These are phyloP conservation scores for Skeletonema costatum DNA, from an alignment of 108 stramenopile genomes.

Conservation along the genomic window DNA sequence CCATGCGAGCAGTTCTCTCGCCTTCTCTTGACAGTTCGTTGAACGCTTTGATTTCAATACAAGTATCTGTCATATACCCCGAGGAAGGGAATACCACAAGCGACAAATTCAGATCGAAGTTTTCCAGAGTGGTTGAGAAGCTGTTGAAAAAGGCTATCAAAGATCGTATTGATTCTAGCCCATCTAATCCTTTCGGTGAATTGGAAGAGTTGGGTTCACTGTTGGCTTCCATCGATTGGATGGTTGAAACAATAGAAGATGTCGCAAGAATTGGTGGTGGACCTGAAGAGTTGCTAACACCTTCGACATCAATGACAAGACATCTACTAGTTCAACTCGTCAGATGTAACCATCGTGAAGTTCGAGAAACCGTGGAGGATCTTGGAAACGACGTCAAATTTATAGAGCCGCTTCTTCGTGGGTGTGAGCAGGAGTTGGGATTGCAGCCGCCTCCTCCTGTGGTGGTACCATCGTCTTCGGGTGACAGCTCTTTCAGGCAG, in stretches of 20 bases:
- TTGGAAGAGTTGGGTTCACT: slow-evolving; percentile 40
- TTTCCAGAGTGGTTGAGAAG: slow-evolving; percentile 71
- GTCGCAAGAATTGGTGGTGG: slow-evolving; percentile 19
- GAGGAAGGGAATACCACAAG: neutral
- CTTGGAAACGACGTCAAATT: slow-evolving; percentile 16
- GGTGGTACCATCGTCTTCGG: slow-evolving; percentile 16
- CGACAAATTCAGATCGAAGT: slow-evolving; percentile 42
- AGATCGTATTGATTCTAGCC: slow-evolving; percentile 55
- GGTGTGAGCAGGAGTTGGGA: slow-evolving; percentile 25
- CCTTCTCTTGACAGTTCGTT: slow-evolving; percentile 48
- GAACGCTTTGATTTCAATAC: slow-evolving; percentile 64
- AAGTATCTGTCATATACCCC: slow-evolving; percentile 53
- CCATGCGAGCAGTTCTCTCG: slow-evolving; percentile 66
- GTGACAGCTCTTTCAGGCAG: slow-evolving; percentile 16
- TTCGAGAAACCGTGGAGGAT: slow-evolving; percentile 18
- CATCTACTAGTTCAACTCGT: slow-evolving; percentile 30
- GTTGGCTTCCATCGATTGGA: slow-evolving; percentile 45
- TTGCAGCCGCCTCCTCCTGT: neutral
- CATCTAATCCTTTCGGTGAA: slow-evolving; percentile 35
- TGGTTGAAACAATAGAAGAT: slow-evolving; percentile 58
- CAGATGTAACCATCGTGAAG: slow-evolving; percentile 17
- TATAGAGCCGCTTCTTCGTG: slow-evolving; percentile 7
- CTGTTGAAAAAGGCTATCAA: slow-evolving; percentile 68
- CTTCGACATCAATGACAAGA: slow-evolving; percentile 25
- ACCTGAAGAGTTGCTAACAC: slow-evolving; percentile 13